Evolutionary conservation across 805 yeast genomes (phyloP).

Genomic region (Pichia eremophila): DNA sequence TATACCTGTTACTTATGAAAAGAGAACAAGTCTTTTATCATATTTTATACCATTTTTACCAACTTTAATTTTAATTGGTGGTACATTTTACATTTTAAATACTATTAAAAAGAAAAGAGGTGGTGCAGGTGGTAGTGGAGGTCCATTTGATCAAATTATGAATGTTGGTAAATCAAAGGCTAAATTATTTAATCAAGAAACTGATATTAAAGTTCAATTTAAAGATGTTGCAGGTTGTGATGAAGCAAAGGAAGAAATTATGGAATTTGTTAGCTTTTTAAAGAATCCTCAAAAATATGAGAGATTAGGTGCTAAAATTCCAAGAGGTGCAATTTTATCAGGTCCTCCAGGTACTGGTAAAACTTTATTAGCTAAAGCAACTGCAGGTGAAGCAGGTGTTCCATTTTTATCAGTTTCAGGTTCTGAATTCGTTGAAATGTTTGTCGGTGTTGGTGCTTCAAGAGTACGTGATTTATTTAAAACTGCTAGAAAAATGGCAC

Average conservation of each 20-base stretch:
- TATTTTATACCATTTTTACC: conserved; percentile 72
- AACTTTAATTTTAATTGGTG: conserved; percentile 81
- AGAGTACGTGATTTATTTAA: conserved; percentile 92
- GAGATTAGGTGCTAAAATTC: conserved; percentile 90
- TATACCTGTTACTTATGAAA: conserved; percentile 73
- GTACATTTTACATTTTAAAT: conserved; percentile 58
- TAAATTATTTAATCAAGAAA: conserved; percentile 81
- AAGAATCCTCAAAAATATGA: conserved; percentile 88
- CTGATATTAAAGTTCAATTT: conserved; percentile 80
- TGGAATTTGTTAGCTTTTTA: conserved; percentile 94
- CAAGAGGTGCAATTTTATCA: conserved; percentile 93
- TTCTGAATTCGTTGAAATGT: conserved; percentile 97
- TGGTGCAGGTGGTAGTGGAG: conserved; percentile 39
- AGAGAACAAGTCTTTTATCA: conserved; percentile 58
- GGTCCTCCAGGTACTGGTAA: conserved; percentile 99
- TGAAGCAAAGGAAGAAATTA: conserved; percentile 94
- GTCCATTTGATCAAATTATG: conserved; percentile 72
- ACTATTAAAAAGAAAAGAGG: conserved; percentile 32
- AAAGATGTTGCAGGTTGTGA: conserved; percentile 96
- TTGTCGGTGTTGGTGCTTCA: conserved; percentile 98
- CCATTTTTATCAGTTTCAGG: conserved; percentile 95
- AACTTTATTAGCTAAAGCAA: conserved; percentile 92
- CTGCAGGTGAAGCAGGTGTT: conserved; percentile 98
- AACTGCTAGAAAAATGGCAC: conserved; percentile 89
- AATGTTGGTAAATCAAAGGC: conserved; percentile 88